These are phyloP conservation scores for Senecio squalidus DNA, from an alignment of 140 eudicot species.

Conservation along the genomic window DNA sequence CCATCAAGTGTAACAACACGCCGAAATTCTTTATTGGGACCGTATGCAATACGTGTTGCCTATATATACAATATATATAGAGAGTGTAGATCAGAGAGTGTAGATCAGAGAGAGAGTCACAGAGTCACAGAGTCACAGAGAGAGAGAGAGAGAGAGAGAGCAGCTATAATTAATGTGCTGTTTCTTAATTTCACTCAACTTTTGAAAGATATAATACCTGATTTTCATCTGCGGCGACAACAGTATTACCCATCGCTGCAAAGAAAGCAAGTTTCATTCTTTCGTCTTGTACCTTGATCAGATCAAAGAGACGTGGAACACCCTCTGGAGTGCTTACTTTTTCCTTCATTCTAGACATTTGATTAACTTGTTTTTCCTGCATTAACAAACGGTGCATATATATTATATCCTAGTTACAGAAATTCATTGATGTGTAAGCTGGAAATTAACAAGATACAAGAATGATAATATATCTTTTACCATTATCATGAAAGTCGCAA, in stretches of 20 bases:
- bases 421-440: too few species aligned
- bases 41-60: constrained; percentile 96
- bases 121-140: too few species aligned
- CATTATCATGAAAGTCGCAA: constrained; percentile 96
- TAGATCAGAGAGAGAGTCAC: too few species aligned
- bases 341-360: constrained; percentile 48
- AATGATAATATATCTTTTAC: constrained; percentile 26
- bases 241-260: constrained; percentile 81
- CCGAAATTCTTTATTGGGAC: constrained; percentile 52
- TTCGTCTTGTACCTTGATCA: constrained; percentile 77
- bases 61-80: constrained; percentile 11
- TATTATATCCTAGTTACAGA: too few species aligned
- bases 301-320: constrained; percentile 82
- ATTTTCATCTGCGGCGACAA: constrained; percentile 85
- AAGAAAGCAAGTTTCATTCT: constrained; percentile 80
- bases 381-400: too few species aligned
- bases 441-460: not conserved
- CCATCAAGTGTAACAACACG: constrained; percentile 94
- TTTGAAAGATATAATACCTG: constrained; percentile 45
- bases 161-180: not conserved
- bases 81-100: too few species aligned
- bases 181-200: not conserved
- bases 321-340: constrained; percentile 74
- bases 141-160: not conserved
- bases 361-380: constrained; percentile 81